These are phyloP conservation scores for Komagataella pseudopastoris DNA, from an alignment of 805 yeast genomes.

Conservation along the genomic window DNA sequence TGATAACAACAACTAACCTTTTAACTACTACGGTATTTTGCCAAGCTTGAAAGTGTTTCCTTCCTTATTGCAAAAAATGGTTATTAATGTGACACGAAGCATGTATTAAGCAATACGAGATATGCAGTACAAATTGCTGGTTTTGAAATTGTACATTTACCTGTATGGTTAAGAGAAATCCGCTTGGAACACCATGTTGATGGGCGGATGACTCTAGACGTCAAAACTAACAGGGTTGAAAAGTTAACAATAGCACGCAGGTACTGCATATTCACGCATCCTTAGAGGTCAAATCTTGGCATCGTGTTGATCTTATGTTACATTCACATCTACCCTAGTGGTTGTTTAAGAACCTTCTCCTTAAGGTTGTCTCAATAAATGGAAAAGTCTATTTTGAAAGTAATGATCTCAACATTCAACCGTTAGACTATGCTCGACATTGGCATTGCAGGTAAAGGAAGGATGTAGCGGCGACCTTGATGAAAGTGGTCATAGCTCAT, in stretches of 20 bases:
- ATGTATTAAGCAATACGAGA: neutral
- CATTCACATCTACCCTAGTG: neutral
- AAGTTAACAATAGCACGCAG: neutral
- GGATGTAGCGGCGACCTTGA: neutral
- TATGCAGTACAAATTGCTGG: neutral
- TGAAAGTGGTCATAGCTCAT: neutral
- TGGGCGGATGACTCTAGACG: neutral
- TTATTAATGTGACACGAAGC: neutral
- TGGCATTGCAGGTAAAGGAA: neutral
- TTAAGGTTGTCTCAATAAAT: neutral
- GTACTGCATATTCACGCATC: neutral
- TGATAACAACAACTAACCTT: neutral
- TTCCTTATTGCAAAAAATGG: neutral
- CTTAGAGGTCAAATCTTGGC: neutral
- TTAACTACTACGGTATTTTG: neutral
- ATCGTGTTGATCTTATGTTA: too few species aligned
- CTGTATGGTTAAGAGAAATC: neutral
- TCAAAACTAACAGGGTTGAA: neutral
- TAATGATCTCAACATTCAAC: neutral
- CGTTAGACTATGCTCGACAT: neutral
- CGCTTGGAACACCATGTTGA: neutral
- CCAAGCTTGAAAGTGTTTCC: neutral
- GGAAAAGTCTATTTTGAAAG: neutral
- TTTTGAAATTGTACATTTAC: too few species aligned
- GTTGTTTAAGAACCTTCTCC: neutral